Evolutionary conservation across 2,329 filamentous ascomycete genomes (phyloP).

Genomic region (Fusarium sterilihyphosum): DNA sequence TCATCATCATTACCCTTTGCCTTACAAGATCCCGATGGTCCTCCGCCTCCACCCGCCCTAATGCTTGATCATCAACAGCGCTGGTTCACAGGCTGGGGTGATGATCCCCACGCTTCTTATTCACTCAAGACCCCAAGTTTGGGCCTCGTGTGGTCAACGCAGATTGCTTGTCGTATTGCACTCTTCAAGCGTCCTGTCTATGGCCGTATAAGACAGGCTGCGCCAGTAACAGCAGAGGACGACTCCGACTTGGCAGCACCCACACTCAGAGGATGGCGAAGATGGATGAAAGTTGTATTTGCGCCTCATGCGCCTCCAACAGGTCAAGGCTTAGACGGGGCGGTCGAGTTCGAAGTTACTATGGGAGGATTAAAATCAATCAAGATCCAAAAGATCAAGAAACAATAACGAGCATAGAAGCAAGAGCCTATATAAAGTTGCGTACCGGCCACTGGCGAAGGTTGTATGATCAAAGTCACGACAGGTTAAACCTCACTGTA

Average conservation of each 20-base stretch:
- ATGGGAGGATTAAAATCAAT: conserved; percentile 67
- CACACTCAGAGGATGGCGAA: conserved; percentile 69
- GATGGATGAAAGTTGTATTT: conserved; percentile 91
- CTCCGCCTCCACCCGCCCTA: conserved; percentile 63
- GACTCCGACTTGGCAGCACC: conserved; percentile 55
- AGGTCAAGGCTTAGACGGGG: conserved; percentile 58
- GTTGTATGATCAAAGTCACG: neutral
- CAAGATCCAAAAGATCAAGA: conserved; percentile 14
- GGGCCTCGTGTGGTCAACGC: conserved; percentile 90
- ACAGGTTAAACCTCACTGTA: neutral
- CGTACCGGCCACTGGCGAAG: neutral
- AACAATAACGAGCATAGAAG: neutral
- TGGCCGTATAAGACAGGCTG: conserved; percentile 49
- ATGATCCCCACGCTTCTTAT: conserved; percentile 62
- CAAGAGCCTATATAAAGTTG: neutral
- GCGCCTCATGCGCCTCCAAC: conserved; percentile 75
- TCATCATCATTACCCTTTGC: conserved; percentile 53
- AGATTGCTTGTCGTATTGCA: conserved; percentile 84
- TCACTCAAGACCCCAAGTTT: conserved; percentile 83
- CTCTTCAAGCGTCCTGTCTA: conserved; percentile 76
- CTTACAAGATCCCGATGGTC: conserved; percentile 42
- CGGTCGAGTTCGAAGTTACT: conserved; percentile 79
- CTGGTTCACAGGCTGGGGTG: conserved; percentile 96
- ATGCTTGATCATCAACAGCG: conserved; percentile 88
- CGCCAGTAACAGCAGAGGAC: conserved; percentile 50